Conservation (phyloP, 495 filamentous ascomycete species). For the Penicillium argentinense region DNA sequence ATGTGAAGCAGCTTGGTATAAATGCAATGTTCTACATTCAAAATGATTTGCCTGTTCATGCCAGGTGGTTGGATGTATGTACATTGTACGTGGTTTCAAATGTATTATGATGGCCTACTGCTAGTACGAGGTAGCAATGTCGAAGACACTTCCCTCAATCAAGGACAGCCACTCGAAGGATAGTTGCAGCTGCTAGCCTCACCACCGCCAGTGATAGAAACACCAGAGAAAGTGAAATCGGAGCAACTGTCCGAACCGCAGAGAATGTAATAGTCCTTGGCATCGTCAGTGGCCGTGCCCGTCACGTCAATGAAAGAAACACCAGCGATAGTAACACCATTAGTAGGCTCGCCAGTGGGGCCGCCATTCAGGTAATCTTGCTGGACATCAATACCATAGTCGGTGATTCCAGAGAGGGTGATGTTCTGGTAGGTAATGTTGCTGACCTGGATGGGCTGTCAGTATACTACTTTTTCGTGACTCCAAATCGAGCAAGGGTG, state of each 20-base stretch:
- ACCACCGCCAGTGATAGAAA: conserved; percentile 42
- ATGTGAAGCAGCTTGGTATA: too few species aligned
- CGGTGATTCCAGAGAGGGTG: conserved; percentile 36
- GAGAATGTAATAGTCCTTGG: conserved; percentile 47
- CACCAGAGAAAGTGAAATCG: conserved; percentile 39
- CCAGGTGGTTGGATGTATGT: not conserved
- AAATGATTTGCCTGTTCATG: not conserved
- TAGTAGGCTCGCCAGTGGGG: conserved; percentile 42
- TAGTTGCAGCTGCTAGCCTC: conserved; percentile 42
- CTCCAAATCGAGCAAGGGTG: not conserved
- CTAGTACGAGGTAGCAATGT: too few species aligned
- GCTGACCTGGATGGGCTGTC: conserved; percentile 17
- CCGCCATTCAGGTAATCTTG: conserved; percentile 53
- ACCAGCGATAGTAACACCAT: conserved; percentile 42
- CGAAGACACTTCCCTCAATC: not conserved
- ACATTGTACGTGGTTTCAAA: too few species aligned
- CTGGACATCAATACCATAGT: conserved; percentile 49
- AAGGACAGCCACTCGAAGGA: conserved; percentile 25
- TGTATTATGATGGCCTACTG: too few species aligned
- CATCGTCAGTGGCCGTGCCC: conserved; percentile 34
- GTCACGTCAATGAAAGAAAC: conserved; percentile 42
- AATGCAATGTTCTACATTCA: too few species aligned
- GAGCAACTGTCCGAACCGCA: conserved; percentile 48
- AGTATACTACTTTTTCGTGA: not conserved
- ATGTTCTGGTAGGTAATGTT: conserved; percentile 48